These are phyloP conservation scores for Mallotus nudiflorus DNA, from an alignment of 345 rosid species.

Conservation along the genomic window DNA sequence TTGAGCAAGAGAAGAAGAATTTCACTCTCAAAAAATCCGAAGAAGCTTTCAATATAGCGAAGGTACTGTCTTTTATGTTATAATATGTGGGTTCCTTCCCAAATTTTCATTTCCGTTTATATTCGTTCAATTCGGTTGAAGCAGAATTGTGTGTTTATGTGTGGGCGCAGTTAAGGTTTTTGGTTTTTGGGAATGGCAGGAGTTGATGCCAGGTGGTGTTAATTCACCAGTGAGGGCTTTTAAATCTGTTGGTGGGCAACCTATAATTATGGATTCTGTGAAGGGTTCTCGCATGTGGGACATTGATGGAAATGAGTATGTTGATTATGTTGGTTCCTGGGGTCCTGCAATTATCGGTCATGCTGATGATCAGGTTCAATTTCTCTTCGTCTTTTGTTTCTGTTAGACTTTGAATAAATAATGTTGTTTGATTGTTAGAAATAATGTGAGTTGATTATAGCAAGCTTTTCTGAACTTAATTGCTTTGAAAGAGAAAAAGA, in stretches of 20 bases:
- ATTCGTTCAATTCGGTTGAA: neutral
- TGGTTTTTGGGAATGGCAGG: conserved; percentile 43
- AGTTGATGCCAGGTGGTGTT: conserved; percentile 96
- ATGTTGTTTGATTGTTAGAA: no score
- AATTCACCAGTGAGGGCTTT: conserved; percentile 97
- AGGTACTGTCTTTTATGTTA: conserved; percentile 37
- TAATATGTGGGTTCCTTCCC: neutral
- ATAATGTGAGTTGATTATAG: neutral
- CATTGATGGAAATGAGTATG: conserved; percentile 90
- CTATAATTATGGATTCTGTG: conserved; percentile 79
- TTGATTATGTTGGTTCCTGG: conserved; percentile 98
- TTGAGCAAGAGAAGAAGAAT: conserved; percentile 54
- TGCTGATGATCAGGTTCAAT: conserved; percentile 81
- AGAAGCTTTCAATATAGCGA: conserved; percentile 79
- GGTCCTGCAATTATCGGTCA: conserved; percentile 98
- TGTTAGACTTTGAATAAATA: no score
- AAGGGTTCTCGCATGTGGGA: conserved; percentile 97
- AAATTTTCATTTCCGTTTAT: neutral
- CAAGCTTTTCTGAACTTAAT: neutral
- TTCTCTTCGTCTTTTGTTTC: neutral
- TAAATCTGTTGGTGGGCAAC: conserved; percentile 96
- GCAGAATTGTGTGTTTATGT: neutral
- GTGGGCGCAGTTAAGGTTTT: no score
- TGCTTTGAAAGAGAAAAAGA: no score
- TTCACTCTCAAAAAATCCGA: conserved; percentile 75